These are phyloP conservation scores for Pachyrhizus erosus DNA, from an alignment of 306 rosid species.

Conservation along the genomic window DNA sequence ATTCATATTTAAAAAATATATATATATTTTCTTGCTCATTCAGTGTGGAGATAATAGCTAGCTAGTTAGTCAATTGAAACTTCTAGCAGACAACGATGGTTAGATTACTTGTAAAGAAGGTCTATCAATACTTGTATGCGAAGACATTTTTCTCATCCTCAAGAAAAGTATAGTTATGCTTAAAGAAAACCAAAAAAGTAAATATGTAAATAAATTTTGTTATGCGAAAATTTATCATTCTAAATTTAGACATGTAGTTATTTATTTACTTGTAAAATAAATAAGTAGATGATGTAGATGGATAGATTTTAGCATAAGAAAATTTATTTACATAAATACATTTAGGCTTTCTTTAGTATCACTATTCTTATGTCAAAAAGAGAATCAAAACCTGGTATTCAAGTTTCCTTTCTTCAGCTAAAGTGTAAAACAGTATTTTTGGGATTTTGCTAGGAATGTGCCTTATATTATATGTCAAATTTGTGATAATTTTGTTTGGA, in stretches of 20 bases:
- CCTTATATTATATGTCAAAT: background rate
- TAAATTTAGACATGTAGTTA: too few species aligned
- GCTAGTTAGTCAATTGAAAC: background rate
- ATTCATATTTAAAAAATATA: background rate
- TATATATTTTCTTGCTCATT: background rate
- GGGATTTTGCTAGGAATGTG: conserved; percentile 32
- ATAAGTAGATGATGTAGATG: too few species aligned
- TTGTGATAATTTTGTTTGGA: background rate
- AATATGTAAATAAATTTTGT: background rate
- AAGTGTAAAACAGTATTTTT: background rate
- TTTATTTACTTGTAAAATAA: too few species aligned
- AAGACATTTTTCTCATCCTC: background rate
- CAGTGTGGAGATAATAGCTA: background rate
- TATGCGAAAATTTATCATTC: background rate
- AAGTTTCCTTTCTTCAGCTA: background rate
- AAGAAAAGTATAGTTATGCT: background rate
- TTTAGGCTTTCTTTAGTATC: too few species aligned
- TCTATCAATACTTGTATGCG: background rate
- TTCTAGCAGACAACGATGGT: background rate
- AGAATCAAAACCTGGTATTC: background rate
- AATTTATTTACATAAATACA: too few species aligned
- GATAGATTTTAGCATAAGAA: too few species aligned
- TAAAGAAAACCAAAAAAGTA: background rate
- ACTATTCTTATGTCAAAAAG: background rate
- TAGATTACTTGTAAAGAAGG: background rate